Conservation (phyloP, 163 green algal species). For the Scenedesmus sp. region DNA sequence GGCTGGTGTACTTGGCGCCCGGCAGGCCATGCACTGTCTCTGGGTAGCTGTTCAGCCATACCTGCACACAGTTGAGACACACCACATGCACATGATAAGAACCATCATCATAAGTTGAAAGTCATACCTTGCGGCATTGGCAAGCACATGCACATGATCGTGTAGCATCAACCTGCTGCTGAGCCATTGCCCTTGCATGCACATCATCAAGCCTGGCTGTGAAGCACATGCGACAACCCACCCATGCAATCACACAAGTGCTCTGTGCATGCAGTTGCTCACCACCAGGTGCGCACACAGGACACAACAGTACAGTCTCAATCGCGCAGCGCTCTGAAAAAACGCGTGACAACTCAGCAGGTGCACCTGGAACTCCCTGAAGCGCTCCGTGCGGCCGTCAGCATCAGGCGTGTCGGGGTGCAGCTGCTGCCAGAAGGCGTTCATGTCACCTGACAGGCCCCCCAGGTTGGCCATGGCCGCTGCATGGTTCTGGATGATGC, state of each 20-base stretch:
- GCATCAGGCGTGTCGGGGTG: not conserved
- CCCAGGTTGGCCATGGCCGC: constrained; percentile 27
- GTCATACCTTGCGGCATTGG: too few relatives aligned
- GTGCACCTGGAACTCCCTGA: constrained; percentile 15
- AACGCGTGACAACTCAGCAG: not conserved
- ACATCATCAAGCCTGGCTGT: too few relatives aligned
- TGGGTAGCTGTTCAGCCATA: constrained; percentile 40
- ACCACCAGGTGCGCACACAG: too few relatives aligned
- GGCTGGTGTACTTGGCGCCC: constrained; percentile 3
- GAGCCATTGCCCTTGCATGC: too few relatives aligned
- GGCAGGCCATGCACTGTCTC: constrained; percentile 19
- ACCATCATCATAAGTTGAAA: too few relatives aligned
- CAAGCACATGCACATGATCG: too few relatives aligned
- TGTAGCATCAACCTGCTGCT: too few relatives aligned
- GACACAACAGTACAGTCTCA: too few relatives aligned
- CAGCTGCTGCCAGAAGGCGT: constrained; percentile 38
- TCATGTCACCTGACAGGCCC: not conserved
- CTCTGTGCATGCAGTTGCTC: too few relatives aligned
- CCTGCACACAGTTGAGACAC: constrained; percentile 11
- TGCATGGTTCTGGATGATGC: constrained; percentile 44
- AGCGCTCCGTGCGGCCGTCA: not conserved
- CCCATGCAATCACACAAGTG: not conserved
- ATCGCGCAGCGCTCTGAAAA: too few relatives aligned
- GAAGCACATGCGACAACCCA: not conserved
- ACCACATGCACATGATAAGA: not conserved